phyloP scores from a whole-genome alignment of 129 eudicot species.

The Lactuca saligna region DNA sequence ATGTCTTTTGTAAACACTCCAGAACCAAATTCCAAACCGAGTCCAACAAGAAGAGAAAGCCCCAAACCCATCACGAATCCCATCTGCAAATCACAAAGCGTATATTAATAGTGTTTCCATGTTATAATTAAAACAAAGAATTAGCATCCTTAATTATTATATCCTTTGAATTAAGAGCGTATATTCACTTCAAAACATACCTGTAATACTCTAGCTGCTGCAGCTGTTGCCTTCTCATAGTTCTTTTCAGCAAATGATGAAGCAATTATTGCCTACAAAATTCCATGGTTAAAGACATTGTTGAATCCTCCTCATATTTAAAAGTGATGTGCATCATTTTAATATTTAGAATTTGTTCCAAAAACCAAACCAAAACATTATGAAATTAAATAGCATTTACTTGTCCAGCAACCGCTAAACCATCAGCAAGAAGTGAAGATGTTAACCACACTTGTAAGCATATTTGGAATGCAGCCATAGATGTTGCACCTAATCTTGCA shows the following conservation, averaged over 20 bases:
- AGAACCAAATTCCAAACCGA: constrained; percentile 77
- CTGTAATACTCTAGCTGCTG: constrained; percentile 79
- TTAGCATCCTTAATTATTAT: not conserved
- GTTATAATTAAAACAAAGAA: not conserved
- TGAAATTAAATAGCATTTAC: constrained; percentile 22
- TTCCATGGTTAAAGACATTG: not conserved
- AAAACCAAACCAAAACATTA: too few species aligned
- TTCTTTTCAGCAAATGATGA: constrained; percentile 91
- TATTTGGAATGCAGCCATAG: constrained; percentile 86
- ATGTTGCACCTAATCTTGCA: constrained; percentile 61
- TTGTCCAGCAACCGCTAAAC: constrained; percentile 94
- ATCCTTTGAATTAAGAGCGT: too few species aligned
- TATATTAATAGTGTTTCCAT: not conserved
- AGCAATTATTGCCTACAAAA: constrained; percentile 79
- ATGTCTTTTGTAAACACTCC: constrained; percentile 64
- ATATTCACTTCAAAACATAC: constrained; percentile 22
- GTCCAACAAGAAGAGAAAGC: constrained; percentile 66
- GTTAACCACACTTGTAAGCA: constrained; percentile 88
- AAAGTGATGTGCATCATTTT: not conserved
- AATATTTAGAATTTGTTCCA: constrained; percentile 3
- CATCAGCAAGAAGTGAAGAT: constrained; percentile 92
- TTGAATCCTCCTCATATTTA: not conserved
- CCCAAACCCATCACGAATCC: constrained; percentile 75
- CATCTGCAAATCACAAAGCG: constrained; percentile 54
- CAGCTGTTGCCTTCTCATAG: constrained; percentile 71